phyloP scores from a whole-genome alignment of 2,329 filamentous ascomycete species.

The Penicillium hordei region DNA sequence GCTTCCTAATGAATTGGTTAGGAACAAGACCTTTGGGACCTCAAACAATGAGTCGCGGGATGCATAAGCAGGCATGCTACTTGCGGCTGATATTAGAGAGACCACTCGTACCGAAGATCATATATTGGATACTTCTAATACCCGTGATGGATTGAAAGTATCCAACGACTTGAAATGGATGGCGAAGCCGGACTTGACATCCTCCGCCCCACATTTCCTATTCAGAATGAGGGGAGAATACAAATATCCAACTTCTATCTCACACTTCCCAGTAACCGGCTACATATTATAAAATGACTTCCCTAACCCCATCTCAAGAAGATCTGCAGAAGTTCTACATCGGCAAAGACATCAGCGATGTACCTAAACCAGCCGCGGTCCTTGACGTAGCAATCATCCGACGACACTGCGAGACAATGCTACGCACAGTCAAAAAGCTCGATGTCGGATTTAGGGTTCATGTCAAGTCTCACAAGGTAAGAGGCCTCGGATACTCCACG shows the following conservation, averaged over 20 bases:
- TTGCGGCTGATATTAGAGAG: no score
- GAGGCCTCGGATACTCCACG: not conserved
- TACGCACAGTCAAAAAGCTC: conserved; percentile 60
- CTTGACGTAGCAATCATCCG: conserved; percentile 66
- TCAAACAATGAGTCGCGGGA: no score
- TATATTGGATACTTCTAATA: no score
- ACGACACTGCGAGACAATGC: conserved; percentile 70
- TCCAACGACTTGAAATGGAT: not conserved
- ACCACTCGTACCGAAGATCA: no score
- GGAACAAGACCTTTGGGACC: no score
- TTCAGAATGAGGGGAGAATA: not conserved
- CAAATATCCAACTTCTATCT: not conserved
- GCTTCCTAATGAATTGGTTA: no score
- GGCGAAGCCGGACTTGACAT: conserved; percentile 4
- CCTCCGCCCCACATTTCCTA: conserved; percentile 10
- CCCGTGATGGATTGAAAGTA: no score
- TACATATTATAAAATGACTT: conserved; percentile 4
- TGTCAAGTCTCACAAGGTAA: conserved; percentile 80
- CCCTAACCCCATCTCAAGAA: conserved; percentile 11
- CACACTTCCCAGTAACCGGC: not conserved
- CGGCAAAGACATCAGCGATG: conserved; percentile 59
- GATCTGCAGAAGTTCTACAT: conserved; percentile 47
- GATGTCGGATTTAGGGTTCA: conserved; percentile 70
- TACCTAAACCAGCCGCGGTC: conserved; percentile 66
- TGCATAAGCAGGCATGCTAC: no score